phyloP scores from a whole-genome alignment of 768 basidiomycete genomes.

The Russula foetens region DNA sequence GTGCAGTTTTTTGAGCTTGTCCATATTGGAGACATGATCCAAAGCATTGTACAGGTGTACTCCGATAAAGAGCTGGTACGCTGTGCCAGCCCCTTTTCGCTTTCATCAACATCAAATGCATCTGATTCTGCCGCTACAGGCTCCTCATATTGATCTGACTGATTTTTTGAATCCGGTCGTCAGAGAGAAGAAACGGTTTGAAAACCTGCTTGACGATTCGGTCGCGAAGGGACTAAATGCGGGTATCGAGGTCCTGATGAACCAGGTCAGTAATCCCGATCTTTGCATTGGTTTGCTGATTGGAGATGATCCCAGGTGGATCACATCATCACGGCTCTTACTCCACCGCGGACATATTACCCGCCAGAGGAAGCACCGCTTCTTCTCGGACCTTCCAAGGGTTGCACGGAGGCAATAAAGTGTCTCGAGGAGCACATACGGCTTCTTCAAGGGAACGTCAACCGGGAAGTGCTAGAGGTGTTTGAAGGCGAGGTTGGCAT shows the following conservation, averaged over 20 bases:
- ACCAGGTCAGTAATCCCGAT: constrained; percentile 50
- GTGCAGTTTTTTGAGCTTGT: constrained; percentile 97
- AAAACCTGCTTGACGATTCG: constrained; percentile 84
- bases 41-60: constrained; percentile 96
- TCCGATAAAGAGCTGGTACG: constrained; percentile 92
- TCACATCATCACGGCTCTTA: constrained; percentile 79
- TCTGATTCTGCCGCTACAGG: constrained; percentile 33
- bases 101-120: not conserved
- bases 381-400: constrained; percentile 79
- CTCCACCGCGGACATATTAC: constrained; percentile 82
- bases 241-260: constrained; percentile 93
- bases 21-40: constrained; percentile 94
- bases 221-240: constrained; percentile 92
- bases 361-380: constrained; percentile 72
- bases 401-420: constrained; percentile 82
- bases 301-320: constrained; percentile 55
- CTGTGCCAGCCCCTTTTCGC: not conserved
- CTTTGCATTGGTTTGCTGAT: not conserved
- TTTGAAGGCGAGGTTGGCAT: constrained; percentile 98
- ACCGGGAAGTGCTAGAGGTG: constrained; percentile 93
- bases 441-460: constrained; percentile 86
- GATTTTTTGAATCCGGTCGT: constrained; percentile 93
- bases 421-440: constrained; percentile 90
- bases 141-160: constrained; percentile 81
- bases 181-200: constrained; percentile 94